Conservation (phyloP, 2,329 filamentous ascomycete genomes). For the Trichophyton benhamiae region DNA sequence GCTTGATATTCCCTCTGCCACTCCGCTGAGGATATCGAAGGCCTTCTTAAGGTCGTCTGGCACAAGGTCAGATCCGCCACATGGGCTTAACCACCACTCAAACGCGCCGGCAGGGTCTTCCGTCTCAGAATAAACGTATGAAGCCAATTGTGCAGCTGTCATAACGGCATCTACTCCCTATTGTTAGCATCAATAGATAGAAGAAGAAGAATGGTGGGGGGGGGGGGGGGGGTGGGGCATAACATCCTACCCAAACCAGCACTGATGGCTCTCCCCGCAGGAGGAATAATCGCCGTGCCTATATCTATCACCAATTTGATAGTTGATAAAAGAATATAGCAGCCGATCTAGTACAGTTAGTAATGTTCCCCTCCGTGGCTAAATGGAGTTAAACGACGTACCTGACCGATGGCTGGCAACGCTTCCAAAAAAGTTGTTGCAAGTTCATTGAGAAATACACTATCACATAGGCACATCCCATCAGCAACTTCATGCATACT, state of each 20-base stretch:
- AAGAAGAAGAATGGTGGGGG: too few species aligned
- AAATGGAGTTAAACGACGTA: background rate
- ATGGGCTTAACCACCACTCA: too few species aligned
- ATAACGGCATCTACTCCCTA: too few species aligned
- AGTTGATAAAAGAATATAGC: constrained; percentile 4
- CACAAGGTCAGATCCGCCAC: too few species aligned
- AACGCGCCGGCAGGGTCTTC: too few species aligned
- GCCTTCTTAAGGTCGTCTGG: too few species aligned
- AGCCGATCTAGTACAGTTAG: constrained; percentile 5
- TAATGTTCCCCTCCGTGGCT: background rate
- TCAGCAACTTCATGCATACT: background rate
- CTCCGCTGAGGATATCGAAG: constrained; percentile 2
- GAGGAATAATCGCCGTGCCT: constrained; percentile 1
- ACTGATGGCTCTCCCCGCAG: background rate
- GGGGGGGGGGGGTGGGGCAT: too few species aligned
- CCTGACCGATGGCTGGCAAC: background rate
- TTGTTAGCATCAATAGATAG: too few species aligned
- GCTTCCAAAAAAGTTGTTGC: background rate
- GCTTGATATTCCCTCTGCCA: constrained; percentile 2
- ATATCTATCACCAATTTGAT: constrained; percentile 4
- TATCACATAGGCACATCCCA: constrained; percentile 1
- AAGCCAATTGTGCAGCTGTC: too few species aligned
- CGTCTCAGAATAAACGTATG: too few species aligned
- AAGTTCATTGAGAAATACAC: background rate
- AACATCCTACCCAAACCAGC: constrained; percentile 1